Evolutionary conservation across 495 filamentous ascomycete species (phyloP).

Genomic region (Talaromyces proteolyticus): DNA sequence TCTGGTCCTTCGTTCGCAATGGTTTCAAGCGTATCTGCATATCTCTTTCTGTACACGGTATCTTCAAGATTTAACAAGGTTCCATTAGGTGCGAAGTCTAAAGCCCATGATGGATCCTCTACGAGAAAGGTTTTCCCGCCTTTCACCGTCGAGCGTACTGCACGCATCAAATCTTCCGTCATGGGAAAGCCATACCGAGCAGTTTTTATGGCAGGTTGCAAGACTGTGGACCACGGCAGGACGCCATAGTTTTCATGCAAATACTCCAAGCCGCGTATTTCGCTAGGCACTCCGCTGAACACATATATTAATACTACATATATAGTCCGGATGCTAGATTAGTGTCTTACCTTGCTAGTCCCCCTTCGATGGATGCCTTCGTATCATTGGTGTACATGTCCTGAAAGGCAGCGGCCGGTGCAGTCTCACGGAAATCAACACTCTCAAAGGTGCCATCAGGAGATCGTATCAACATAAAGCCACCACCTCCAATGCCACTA

Average conservation of each 20-base stretch:
- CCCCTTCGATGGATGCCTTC: conserved; percentile 43
- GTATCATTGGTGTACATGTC: conserved; percentile 72
- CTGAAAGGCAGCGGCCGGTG: conserved; percentile 67
- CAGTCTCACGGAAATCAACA: conserved; percentile 83
- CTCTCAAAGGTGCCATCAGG: conserved; percentile 61
- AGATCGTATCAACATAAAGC: conserved; percentile 72
- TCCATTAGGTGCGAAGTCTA: conserved; percentile 84
- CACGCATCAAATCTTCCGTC: conserved; percentile 68
- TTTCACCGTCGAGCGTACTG: conserved; percentile 20
- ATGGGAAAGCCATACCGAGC: conserved; percentile 72
- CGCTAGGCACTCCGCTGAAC: conserved; percentile 72
- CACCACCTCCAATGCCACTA: conserved; percentile 83
- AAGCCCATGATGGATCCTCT: conserved; percentile 68
- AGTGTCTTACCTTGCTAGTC: conserved; percentile 53
- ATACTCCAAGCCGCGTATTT: conserved; percentile 70
- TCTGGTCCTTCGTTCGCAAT: conserved; percentile 65
- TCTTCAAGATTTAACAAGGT: conserved; percentile 65
- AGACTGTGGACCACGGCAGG: conserved; percentile 62
- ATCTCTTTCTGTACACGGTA: conserved; percentile 69
- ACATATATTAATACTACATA: conserved; percentile 2
- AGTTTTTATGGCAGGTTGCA: conserved; percentile 66
- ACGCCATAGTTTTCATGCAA: conserved; percentile 68
- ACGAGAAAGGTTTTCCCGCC: conserved; percentile 55
- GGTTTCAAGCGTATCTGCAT: conserved; percentile 68
- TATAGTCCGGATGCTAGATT: not conserved